phyloP scores from a whole-genome alignment of 768 basidiomycete genomes.

The Tylopilus felleus region DNA sequence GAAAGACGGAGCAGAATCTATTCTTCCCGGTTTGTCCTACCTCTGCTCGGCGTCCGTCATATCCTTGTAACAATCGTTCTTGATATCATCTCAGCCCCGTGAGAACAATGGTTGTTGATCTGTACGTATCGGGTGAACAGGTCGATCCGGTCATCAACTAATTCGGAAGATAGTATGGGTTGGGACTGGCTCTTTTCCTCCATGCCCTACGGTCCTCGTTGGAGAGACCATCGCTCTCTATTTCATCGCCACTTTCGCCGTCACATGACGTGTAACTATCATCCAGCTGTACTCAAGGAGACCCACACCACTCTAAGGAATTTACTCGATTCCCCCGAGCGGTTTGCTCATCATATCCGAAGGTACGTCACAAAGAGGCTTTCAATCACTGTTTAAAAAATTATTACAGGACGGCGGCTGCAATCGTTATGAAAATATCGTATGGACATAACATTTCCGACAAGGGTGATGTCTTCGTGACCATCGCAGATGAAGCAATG shows the following conservation, averaged over 20 bases:
- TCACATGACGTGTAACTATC: constrained; percentile 24
- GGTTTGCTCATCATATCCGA: constrained; percentile 37
- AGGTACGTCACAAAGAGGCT: constrained; percentile 20
- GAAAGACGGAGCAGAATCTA: constrained; percentile 45
- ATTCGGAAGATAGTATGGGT: constrained; percentile 36
- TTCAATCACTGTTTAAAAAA: not conserved
- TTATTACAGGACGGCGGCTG: constrained; percentile 31
- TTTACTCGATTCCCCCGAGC: constrained; percentile 35
- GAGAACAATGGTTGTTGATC: constrained; percentile 41
- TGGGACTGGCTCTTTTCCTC: constrained; percentile 47
- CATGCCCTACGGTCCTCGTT: constrained; percentile 37
- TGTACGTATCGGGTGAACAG: constrained; percentile 30
- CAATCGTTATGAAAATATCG: constrained; percentile 39
- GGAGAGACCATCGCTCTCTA: constrained; percentile 36
- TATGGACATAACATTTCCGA: constrained; percentile 40
- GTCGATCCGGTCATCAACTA: not conserved
- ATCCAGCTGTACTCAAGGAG: constrained; percentile 31
- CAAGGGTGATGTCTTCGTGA: constrained; percentile 38
- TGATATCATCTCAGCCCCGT: constrained; percentile 27
- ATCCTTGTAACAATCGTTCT: not conserved
- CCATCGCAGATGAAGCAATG: constrained; percentile 39
- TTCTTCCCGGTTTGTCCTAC: constrained; percentile 33
- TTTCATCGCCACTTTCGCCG: constrained; percentile 39
- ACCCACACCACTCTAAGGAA: constrained; percentile 37
- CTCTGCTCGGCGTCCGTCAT: not conserved